Percentiles rank a stretch among this genome's conserved stretches.
phyloP scores from a whole-genome alignment of 2,329 filamentous ascomycete genomes.

The Neurospora sp. region DNA sequence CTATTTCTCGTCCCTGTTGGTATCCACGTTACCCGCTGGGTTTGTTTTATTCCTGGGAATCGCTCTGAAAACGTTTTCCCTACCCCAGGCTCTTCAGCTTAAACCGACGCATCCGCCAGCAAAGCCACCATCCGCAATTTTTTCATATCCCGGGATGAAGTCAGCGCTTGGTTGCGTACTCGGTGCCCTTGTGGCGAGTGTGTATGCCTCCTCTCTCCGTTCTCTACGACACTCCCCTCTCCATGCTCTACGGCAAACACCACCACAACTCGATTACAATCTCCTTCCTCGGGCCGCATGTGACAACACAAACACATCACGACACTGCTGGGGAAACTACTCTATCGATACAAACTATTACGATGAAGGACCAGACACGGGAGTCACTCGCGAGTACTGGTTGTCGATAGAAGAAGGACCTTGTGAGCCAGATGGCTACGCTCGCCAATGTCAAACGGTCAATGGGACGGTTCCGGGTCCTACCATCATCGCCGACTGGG shows the following conservation, averaged over 20 bases:
- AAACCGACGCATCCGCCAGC: background rate
- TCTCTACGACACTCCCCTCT: background rate
- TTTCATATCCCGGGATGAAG: background rate
- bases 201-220: background rate
- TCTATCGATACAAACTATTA: slow-evolving; percentile 25
- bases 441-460: slow-evolving; percentile 19
- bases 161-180: background rate
- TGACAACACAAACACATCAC: slow-evolving; percentile 19
- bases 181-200: background rate
- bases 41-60: background rate
- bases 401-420: slow-evolving; percentile 13
- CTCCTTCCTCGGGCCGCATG: slow-evolving; percentile 9
- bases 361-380: slow-evolving; percentile 16
- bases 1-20: background rate
- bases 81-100: background rate
- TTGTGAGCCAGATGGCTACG: slow-evolving; percentile 18
- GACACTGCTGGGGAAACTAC: slow-evolving; percentile 23
- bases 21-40: background rate
- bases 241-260: background rate
- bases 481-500: slow-evolving; percentile 25
- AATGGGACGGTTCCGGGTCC: slow-evolving; percentile 26
- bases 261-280: background rate
- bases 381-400: slow-evolving; percentile 17
- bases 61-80: background rate
- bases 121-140: background rate